Conservation (phyloP, 164 flowering plant species). For the Vitis amurensis region DNA sequence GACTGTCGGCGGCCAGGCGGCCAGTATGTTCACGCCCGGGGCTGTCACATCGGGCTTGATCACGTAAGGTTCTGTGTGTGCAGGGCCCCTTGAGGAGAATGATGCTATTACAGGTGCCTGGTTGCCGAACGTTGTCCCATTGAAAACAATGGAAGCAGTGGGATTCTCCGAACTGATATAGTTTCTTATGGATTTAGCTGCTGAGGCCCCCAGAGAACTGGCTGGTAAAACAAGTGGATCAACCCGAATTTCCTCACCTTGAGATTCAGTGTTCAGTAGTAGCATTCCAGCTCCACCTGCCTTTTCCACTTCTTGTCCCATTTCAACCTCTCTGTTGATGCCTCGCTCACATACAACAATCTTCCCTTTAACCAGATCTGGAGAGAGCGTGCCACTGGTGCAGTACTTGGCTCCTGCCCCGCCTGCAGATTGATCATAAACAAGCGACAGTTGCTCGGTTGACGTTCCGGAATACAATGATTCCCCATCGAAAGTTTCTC, state of each 20-base stretch:
- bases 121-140: constrained; percentile 45
- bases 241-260: constrained; percentile 66
- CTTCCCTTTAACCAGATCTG: too few species aligned
- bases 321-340: constrained; percentile 37
- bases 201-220: constrained; percentile 45
- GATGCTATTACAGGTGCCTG: constrained; percentile 66
- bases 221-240: constrained; percentile 65
- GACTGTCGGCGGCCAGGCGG: constrained; percentile 63
- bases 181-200: constrained; percentile 36
- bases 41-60: constrained; percentile 79
- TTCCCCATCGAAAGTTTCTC: too few species aligned
- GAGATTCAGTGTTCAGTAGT: constrained; percentile 33
- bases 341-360: too few species aligned
- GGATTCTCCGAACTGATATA: constrained; percentile 35
- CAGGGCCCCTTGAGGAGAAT: constrained; percentile 78
- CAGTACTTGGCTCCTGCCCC: too few species aligned
- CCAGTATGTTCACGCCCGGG: constrained; percentile 74
- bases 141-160: constrained; percentile 44
- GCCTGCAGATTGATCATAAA: too few species aligned
- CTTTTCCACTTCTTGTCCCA: constrained; percentile 55
- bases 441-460: too few species aligned
- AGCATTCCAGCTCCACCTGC: constrained; percentile 75
- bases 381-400: too few species aligned
- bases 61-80: constrained; percentile 38
- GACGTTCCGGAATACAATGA: too few species aligned